Conservation (phyloP, 768 basidiomycete species). For the Hericium alpestre region DNA sequence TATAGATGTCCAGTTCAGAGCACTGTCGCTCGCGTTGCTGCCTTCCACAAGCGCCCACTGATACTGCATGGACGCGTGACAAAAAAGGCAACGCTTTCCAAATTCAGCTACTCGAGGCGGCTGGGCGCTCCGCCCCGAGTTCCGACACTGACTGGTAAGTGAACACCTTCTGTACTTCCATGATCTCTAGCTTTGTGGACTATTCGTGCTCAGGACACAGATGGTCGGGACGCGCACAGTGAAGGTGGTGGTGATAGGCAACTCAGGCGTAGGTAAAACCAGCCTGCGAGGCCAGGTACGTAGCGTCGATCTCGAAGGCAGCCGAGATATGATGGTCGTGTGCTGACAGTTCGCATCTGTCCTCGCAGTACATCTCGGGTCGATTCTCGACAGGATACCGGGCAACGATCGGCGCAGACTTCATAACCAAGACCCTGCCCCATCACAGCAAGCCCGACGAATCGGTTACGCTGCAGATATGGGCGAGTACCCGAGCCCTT, state of each 20-base stretch:
- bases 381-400: constrained; percentile 69
- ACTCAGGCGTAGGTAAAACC: constrained; percentile 80
- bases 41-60: no score
- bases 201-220: no score
- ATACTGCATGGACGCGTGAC: no score
- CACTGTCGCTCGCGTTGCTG: no score
- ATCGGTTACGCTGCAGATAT: constrained; percentile 58
- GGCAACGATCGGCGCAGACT: constrained; percentile 86
- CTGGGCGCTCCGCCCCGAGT: no score
- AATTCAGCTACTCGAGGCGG: no score
- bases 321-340: not conserved
- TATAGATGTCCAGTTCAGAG: no score
- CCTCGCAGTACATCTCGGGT: constrained; percentile 57
- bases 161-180: not conserved
- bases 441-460: constrained; percentile 47
- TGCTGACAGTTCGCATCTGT: not conserved
- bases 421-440: constrained; percentile 64
- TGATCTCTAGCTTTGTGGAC: not conserved
- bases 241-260: constrained; percentile 75
- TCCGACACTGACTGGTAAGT: no score
- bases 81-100: not conserved
- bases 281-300: constrained; percentile 64
- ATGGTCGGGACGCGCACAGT: constrained; percentile 41
- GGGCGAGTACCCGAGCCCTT: constrained; percentile 29
- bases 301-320: constrained; percentile 2